Conservation (phyloP, 2,329 filamentous ascomycete genomes). For the Coniochaeta sp. region DNA sequence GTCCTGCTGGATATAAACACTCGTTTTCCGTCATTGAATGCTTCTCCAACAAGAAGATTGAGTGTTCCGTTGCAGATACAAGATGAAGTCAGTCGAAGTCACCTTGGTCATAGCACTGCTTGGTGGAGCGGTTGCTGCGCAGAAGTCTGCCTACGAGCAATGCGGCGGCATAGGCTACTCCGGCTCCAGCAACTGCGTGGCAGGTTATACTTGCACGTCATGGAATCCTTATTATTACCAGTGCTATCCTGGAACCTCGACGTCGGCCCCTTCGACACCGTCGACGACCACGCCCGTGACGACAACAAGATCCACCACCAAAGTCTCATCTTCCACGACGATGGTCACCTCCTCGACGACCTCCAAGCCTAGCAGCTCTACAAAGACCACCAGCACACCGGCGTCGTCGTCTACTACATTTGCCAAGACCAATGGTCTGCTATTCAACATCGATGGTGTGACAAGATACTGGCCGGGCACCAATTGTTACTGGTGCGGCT, state of each 20-base stretch:
- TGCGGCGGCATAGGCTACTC: slow-evolving; percentile 13
- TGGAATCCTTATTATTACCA: slow-evolving; percentile 18
- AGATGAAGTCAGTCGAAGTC: not conserved
- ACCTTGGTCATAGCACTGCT: not conserved
- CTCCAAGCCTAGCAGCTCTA: slow-evolving; percentile 5
- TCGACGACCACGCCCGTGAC: not conserved
- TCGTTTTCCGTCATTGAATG: too few relatives aligned
- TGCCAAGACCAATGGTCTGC: slow-evolving; percentile 8
- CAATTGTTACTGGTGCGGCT: slow-evolving; percentile 47
- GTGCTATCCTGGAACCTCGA: slow-evolving; percentile 11
- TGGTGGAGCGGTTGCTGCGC: not conserved
- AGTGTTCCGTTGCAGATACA: too few relatives aligned
- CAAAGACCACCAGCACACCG: slow-evolving; percentile 1
- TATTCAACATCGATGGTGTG: slow-evolving; percentile 30
- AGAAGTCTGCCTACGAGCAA: slow-evolving; percentile 15
- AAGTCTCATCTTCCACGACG: slow-evolving; percentile 5
- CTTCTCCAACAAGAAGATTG: too few relatives aligned
- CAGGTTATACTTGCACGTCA: slow-evolving; percentile 11
- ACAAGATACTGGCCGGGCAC: slow-evolving; percentile 41
- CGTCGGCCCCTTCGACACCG: slow-evolving; percentile 2
- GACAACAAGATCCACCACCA: slow-evolving; percentile 6
- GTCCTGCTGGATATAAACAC: too few relatives aligned
- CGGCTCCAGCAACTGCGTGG: slow-evolving; percentile 14
- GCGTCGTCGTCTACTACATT: slow-evolving; percentile 26
- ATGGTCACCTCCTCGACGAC: slow-evolving; percentile 7